Evolutionary conservation across 176 grass and related monocot genomes (phyloP).

Genomic region (Alopecurus myosuroides): DNA sequence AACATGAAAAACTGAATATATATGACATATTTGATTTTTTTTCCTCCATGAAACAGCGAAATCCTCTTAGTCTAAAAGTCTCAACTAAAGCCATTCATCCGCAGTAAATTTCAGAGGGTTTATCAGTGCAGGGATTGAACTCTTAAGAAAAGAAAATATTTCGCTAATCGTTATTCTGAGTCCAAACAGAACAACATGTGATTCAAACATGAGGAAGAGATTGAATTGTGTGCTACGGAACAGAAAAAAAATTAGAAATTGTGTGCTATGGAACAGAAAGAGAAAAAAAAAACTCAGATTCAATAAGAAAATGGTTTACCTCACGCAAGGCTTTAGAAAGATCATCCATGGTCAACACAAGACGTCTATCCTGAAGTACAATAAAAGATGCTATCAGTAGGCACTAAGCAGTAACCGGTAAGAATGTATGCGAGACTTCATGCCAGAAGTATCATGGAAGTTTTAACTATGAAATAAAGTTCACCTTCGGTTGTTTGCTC

Average conservation of each 20-base stretch:
- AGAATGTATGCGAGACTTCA: background rate
- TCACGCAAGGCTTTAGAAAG: slow-evolving; percentile 90
- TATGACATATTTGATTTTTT: background rate
- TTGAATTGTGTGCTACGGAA: background rate
- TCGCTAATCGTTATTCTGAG: background rate
- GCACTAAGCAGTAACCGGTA: background rate
- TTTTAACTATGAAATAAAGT: slow-evolving; percentile 6
- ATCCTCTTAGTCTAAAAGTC: background rate
- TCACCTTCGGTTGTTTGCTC: slow-evolving; percentile 96
- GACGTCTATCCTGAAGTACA: slow-evolving; percentile 76
- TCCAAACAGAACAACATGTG: background rate
- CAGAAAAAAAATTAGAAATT: background rate
- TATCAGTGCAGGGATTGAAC: background rate
- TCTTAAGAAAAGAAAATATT: slow-evolving; percentile 4
- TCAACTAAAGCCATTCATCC: background rate
- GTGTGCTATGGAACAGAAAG: background rate
- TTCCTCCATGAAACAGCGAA: background rate
- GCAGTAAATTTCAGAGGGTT: background rate
- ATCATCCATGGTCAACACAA: slow-evolving; percentile 97
- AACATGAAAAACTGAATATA: slow-evolving; percentile 18
- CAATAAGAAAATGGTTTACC: slow-evolving; percentile 43
- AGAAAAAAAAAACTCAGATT: background rate
- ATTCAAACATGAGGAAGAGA: background rate
- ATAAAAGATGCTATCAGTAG: slow-evolving; percentile 12
- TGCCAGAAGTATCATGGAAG: background rate